Evolutionary conservation across 2,329 filamentous ascomycete genomes (phyloP).

Genomic region (Juglanconis sp.): DNA sequence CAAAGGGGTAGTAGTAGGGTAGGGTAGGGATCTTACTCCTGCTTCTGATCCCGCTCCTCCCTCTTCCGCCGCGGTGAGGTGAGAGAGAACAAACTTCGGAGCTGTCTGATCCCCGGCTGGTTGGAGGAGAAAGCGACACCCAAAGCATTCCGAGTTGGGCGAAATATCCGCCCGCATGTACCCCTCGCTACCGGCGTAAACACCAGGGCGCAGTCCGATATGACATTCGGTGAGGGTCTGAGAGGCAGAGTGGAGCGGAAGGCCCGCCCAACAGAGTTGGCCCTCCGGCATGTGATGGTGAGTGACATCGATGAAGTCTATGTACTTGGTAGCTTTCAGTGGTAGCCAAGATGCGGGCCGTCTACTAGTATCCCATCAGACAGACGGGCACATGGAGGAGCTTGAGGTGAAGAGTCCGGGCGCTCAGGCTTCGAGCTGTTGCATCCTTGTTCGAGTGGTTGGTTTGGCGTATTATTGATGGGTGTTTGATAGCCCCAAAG

Average conservation of each 20-base stretch:
- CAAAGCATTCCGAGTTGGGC: not conserved
- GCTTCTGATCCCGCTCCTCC: slow-evolving; percentile 10
- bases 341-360: not conserved
- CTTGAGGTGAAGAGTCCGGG: not conserved
- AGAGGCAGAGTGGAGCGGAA: slow-evolving; percentile 1
- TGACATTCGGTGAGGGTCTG: not conserved
- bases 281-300: slow-evolving; percentile 11
- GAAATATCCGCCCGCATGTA: not conserved
- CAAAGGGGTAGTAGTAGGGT: not conserved
- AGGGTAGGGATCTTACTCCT: slow-evolving; percentile 8
- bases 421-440: slow-evolving; percentile 1
- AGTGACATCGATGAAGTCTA: slow-evolving; percentile 4
- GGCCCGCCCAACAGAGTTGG: not conserved
- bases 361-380: not conserved
- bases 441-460: slow-evolving; percentile 9
- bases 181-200: not conserved
- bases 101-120: not conserved
- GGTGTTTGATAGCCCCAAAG: slow-evolving; percentile 8
- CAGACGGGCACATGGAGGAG: not conserved
- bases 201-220: not conserved
- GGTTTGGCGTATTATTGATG: not conserved
- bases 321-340: not conserved
- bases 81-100: slow-evolving; percentile 11
- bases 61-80: slow-evolving; percentile 6
- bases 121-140: not conserved